Evolutionary conservation across 2,329 filamentous ascomycete species (phyloP).

Genomic region (Pyrenochaeta sp.): DNA sequence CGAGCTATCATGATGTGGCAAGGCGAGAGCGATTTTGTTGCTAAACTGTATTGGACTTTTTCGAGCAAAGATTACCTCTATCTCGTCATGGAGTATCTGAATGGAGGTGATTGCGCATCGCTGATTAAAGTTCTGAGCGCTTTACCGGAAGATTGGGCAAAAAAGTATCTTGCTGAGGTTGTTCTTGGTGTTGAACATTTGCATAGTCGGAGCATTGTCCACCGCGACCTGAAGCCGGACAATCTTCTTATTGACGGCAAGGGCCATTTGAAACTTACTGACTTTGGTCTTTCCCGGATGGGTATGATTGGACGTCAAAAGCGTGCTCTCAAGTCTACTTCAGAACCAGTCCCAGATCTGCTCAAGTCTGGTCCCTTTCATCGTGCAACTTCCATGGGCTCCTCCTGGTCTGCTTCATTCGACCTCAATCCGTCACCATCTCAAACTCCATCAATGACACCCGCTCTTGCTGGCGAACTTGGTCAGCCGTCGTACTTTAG

Average conservation of each 20-base stretch:
- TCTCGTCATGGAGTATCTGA: constrained; percentile 98
- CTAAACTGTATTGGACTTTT: constrained; percentile 99
- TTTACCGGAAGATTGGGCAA: constrained; percentile 95
- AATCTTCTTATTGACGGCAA: constrained; percentile 97
- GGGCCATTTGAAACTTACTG: constrained; percentile 94
- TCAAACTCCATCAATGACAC: constrained; percentile 85
- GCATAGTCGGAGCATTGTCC: constrained; percentile 92
- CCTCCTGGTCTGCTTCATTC: constrained; percentile 91
- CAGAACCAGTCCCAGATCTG: constrained; percentile 87
- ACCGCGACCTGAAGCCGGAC: constrained; percentile 95
- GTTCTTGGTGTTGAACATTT: constrained; percentile 96
- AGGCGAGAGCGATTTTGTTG: constrained; percentile 97
- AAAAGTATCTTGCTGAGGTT: constrained; percentile 96
- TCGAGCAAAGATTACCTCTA: constrained; percentile 99
- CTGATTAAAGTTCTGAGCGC: constrained; percentile 93
- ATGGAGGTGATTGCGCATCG: constrained; percentile 95
- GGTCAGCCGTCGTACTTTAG: constrained; percentile 94
- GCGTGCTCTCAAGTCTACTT: constrained; percentile 78
- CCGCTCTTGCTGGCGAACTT: constrained; percentile 72
- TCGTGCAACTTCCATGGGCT: constrained; percentile 82
- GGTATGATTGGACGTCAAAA: constrained; percentile 96
- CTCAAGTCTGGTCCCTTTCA: constrained; percentile 92
- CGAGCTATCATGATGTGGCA: constrained; percentile 99
- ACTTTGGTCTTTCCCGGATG: constrained; percentile 97
- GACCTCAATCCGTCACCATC: constrained; percentile 85